Evolutionary conservation across 1,139 yeast species (phyloP).

Genomic region (Saccharomyces hybrid): DNA sequence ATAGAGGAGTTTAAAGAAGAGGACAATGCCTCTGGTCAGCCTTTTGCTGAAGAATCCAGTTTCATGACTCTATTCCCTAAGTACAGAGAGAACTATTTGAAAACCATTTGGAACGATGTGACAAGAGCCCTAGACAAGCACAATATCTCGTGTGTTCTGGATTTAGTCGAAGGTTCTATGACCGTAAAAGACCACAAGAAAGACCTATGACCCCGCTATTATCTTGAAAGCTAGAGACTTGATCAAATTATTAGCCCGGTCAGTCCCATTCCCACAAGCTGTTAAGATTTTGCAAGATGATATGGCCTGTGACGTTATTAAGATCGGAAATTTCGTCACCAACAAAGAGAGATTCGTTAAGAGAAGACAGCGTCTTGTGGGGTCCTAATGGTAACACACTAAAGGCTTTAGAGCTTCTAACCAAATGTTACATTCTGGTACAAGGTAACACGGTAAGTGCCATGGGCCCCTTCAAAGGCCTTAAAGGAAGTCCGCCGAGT

Average conservation of each 20-base stretch:
- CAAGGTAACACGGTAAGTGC: constrained; percentile 97
- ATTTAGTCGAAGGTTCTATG: constrained; percentile 95
- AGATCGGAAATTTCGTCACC: constrained; percentile 81
- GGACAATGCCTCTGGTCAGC: constrained; percentile 75
- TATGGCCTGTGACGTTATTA: constrained; percentile 90
- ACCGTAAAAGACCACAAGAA: constrained; percentile 91
- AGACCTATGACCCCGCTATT: constrained; percentile 91
- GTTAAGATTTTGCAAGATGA: constrained; percentile 86
- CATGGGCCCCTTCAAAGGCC: constrained; percentile 94
- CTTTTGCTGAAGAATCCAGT: constrained; percentile 89
- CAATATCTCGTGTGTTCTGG: constrained; percentile 72
- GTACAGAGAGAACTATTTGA: constrained; percentile 84
- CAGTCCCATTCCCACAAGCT: constrained; percentile 97
- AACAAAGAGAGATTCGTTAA: constrained; percentile 91
- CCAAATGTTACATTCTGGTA: constrained; percentile 88
- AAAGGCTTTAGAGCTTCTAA: constrained; percentile 86
- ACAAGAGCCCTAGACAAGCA: constrained; percentile 68
- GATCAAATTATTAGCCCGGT: constrained; percentile 85
- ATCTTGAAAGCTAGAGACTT: constrained; percentile 91
- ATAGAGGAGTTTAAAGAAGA: constrained; percentile 84
- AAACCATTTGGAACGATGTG: constrained; percentile 89
- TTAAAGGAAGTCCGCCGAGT: constrained; percentile 89
- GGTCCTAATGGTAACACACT: constrained; percentile 97
- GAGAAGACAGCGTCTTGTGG: constrained; percentile 86
- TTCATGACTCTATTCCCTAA: constrained; percentile 94